phyloP scores from a whole-genome alignment of 1,284 basidiomycete genomes.

The Cryptococcus amylolentus region DNA sequence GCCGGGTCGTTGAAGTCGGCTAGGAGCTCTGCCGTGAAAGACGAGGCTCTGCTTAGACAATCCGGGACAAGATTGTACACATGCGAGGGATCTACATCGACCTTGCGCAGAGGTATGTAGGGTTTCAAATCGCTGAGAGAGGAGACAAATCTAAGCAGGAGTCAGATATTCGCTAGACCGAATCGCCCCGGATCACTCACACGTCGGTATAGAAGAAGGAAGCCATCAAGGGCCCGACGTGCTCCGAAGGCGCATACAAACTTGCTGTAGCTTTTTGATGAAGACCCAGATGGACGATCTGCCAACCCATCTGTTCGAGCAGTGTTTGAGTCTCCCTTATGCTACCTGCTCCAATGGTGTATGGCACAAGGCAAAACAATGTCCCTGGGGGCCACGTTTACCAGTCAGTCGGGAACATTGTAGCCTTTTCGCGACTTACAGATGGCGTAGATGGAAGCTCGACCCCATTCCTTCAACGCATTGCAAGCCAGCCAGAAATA shows the following conservation, averaged over 20 bases:
- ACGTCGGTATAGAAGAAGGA: slow-evolving; percentile 26
- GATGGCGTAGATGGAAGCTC: slow-evolving; percentile 20
- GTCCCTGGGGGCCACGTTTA: slow-evolving; percentile 10
- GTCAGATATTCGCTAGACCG: background rate
- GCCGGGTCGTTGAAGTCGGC: slow-evolving; percentile 18
- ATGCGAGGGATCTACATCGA: slow-evolving; percentile 21
- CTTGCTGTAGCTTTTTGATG: slow-evolving; percentile 13
- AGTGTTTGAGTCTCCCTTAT: slow-evolving; percentile 14
- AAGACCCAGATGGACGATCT: slow-evolving; percentile 18
- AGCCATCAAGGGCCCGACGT: slow-evolving; percentile 18
- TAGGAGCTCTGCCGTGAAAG: slow-evolving; percentile 15
- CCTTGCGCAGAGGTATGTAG: slow-evolving; percentile 18
- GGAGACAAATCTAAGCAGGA: slow-evolving; percentile 15
- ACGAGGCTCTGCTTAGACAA: slow-evolving; percentile 10
- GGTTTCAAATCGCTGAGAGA: slow-evolving; percentile 18
- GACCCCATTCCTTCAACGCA: slow-evolving; percentile 17
- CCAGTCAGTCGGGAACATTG: background rate
- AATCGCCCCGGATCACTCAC: slow-evolving; percentile 15
- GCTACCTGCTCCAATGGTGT: slow-evolving; percentile 14
- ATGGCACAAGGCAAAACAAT: slow-evolving; percentile 17
- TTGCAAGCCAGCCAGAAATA: slow-evolving; percentile 27
- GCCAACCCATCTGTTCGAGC: slow-evolving; percentile 21
- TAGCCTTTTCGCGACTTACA: slow-evolving; percentile 14
- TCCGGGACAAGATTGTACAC: slow-evolving; percentile 11
- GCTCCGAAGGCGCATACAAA: slow-evolving; percentile 17